These are phyloP conservation scores for Candida neerlandica DNA, from an alignment of 1,139 yeast genomes.

Conservation along the genomic window DNA sequence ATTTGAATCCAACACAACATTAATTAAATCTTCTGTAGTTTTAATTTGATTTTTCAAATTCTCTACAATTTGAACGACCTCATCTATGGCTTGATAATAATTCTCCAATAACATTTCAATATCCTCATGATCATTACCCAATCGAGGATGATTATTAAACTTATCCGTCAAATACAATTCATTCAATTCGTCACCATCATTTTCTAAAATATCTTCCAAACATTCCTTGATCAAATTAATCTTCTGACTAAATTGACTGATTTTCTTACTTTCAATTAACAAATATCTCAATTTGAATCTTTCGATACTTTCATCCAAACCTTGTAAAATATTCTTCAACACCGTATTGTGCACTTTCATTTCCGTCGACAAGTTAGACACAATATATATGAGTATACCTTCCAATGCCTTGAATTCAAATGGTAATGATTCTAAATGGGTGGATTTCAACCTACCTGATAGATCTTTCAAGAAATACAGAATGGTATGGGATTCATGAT, in stretches of 20 bases:
- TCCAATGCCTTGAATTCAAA: slow-evolving; percentile 50
- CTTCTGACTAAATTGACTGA: slow-evolving; percentile 48
- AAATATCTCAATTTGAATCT: slow-evolving; percentile 41
- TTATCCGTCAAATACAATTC: slow-evolving; percentile 41
- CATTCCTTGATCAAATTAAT: slow-evolving; percentile 43
- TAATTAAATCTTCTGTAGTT: slow-evolving; percentile 50
- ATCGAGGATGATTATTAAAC: slow-evolving; percentile 24
- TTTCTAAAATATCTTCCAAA: slow-evolving; percentile 41
- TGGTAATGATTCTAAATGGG: slow-evolving; percentile 28
- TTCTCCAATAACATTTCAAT: slow-evolving; percentile 47
- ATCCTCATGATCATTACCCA: slow-evolving; percentile 43
- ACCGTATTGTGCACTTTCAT: slow-evolving; percentile 48
- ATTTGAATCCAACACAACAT: slow-evolving; percentile 48
- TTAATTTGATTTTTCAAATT: slow-evolving; percentile 44
- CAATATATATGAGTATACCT: slow-evolving; percentile 42
- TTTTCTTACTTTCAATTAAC: slow-evolving; percentile 46
- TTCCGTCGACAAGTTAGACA: slow-evolving; percentile 42
- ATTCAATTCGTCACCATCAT: slow-evolving; percentile 44
- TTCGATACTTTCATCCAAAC: slow-evolving; percentile 45
- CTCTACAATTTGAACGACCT: slow-evolving; percentile 48
- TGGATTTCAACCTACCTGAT: slow-evolving; percentile 27
- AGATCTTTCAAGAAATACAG: slow-evolving; percentile 38
- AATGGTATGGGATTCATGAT: slow-evolving; percentile 37
- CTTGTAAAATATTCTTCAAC: slow-evolving; percentile 35
- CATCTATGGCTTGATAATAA: slow-evolving; percentile 47